Evolutionary conservation across 768 basidiomycete species (phyloP).

Genomic region (Leucosporidium creatinivorum): DNA sequence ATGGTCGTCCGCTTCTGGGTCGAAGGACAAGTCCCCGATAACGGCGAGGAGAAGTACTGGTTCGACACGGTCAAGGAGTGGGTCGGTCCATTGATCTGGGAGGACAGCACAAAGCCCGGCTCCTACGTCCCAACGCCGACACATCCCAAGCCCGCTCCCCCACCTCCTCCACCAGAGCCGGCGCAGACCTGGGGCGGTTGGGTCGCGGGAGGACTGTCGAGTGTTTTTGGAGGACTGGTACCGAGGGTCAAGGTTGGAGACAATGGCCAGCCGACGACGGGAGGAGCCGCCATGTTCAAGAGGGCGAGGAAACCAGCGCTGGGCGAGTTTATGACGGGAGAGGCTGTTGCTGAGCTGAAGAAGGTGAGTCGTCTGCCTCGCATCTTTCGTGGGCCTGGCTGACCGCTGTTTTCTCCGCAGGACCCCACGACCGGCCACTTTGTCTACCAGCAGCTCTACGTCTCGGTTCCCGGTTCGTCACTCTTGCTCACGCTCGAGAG

Average conservation of each 20-base stretch:
- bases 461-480: conserved; percentile 22
- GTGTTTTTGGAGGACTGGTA: not conserved
- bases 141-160: not conserved
- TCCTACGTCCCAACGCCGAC: not conserved
- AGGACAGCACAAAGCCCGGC: conserved; percentile 18
- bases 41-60: conserved; percentile 9
- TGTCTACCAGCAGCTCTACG: conserved; percentile 31
- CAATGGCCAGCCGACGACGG: not conserved
- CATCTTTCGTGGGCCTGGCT: no score
- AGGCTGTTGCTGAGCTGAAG: conserved; percentile 29
- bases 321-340: conserved; percentile 24
- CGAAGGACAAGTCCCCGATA: conserved; percentile 19
- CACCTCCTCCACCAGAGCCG: not conserved
- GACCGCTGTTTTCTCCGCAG: not conserved
- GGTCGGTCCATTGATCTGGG: conserved; percentile 25
- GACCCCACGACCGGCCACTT: conserved; percentile 21
- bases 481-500: not conserved
- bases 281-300: conserved; percentile 9
- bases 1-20: conserved; percentile 31
- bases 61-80: conserved; percentile 25
- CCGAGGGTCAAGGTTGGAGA: not conserved
- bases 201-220: not conserved
- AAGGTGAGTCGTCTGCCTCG: conserved; percentile 9
- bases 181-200: not conserved
- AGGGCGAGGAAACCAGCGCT: conserved; percentile 19